Percentiles rank a stretch among this genome's conserved stretches.
Evolutionary conservation across 495 filamentous ascomycete species (phyloP).

Genomic region (Stereocaulon alpinum): DNA sequence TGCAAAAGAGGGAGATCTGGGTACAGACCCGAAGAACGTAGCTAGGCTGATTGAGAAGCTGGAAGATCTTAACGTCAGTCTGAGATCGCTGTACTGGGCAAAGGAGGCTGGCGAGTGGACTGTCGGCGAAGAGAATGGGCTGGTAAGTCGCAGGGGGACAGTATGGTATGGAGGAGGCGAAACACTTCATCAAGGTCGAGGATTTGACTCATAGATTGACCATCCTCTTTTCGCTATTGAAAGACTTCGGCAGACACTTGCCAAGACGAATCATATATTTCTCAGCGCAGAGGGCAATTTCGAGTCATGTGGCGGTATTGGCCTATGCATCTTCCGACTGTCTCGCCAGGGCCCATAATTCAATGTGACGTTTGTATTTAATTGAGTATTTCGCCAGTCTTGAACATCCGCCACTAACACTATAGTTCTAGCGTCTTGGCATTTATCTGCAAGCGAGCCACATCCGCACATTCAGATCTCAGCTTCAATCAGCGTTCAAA

Average conservation of each 20-base stretch:
- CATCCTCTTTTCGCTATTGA: background rate
- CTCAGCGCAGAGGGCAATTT: no score
- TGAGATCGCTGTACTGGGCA: slow-evolving; percentile 59
- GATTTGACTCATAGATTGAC: slow-evolving; percentile 24
- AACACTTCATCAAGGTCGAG: slow-evolving; percentile 51
- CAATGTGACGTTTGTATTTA: no score
- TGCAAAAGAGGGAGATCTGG: slow-evolving; percentile 27
- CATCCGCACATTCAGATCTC: background rate
- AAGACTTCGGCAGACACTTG: no score
- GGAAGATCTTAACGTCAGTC: slow-evolving; percentile 63
- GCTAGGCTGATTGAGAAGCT: slow-evolving; percentile 52
- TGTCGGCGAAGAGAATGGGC: slow-evolving; percentile 64
- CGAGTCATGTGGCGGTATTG: no score
- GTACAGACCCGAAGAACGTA: slow-evolving; percentile 37
- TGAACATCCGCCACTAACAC: background rate
- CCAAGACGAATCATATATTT: no score
- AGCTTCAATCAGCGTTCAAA: background rate
- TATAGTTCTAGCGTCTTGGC: slow-evolving; percentile 2
- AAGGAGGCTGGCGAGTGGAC: slow-evolving; percentile 52
- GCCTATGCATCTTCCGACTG: no score
- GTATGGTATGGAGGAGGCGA: slow-evolving; percentile 81
- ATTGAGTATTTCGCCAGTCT: no score
- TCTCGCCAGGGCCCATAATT: no score
- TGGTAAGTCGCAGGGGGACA: slow-evolving; percentile 57
- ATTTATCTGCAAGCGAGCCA: slow-evolving; percentile 4